Evolutionary conservation across 2,329 filamentous ascomycete species (phyloP), one percentile per base, ranked within the genome.

Genomic region (Niveomyces coronatus): DNA sequence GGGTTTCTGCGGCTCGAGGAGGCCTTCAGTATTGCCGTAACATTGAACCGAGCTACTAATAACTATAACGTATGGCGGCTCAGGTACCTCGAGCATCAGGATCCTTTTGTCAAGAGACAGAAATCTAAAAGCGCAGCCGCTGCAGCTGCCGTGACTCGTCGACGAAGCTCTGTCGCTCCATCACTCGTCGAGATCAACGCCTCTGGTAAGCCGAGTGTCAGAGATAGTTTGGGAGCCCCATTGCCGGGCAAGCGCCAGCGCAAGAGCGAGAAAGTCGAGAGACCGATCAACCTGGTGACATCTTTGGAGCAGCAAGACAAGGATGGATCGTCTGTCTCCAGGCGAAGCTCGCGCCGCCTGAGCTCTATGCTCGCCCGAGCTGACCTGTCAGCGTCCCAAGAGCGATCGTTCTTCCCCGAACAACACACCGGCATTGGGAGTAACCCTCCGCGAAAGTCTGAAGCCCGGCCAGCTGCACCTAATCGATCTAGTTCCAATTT

Each of bases 301-400:
- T 76, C 81, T 1, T 61, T 89, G n/a, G 82, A 84, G 39, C 73
- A 82, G 35, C 60, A 63, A 29, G 82, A 86, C 40, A 71, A 70
- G 37, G 65, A 71, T 39, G 67, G 63, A 9, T 54, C 58, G n/a
- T 65, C 68, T 13, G 65, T 67, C 10, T 70, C 69, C 0, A 63
- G 76, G 36, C 67, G 76, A 42, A 76, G 75, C 44, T 81, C 76
- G 14, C 77, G 91, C 30, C 76, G 91, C 35, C 82, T 96, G 18
- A 98, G 91, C 63, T 96, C 89, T 13, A 74, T 94, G 61, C 68
- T 95, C 37, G 88, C 88, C 13, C 74, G 89, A 50, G 83, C 85
- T 22, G 89, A 95, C 54, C 65, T 95, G 15, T 89, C 85, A 1
- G 81, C 85, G 9, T 91, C 82, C 13, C 84, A 89, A 47, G 87